A percentile compares a stretch with the other conserved stretches of the same genome.
phyloP scores from a whole-genome alignment of 148 eudicot species.

The Silene conica region DNA sequence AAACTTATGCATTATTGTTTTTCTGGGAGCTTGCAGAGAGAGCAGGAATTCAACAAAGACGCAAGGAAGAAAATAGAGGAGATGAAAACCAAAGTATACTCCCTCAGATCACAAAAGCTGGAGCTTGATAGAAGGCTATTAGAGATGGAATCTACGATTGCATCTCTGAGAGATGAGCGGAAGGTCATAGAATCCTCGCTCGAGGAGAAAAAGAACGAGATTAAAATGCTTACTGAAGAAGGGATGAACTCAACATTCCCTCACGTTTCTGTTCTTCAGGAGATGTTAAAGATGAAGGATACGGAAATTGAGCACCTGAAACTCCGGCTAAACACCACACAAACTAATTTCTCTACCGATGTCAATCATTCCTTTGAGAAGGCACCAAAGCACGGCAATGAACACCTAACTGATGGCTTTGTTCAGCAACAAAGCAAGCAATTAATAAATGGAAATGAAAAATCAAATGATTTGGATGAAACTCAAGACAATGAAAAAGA shows the following conservation, averaged over 20 bases:
- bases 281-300: conserved; percentile 39
- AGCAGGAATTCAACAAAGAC: conserved; percentile 50
- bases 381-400: too few relatives aligned
- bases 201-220: conserved; percentile 64
- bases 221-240: conserved; percentile 33
- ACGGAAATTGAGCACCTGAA: conserved; percentile 41
- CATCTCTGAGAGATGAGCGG: conserved; percentile 65
- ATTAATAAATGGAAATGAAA: not conserved
- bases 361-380: not conserved
- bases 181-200: conserved; percentile 47
- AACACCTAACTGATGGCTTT: not conserved
- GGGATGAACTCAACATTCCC: conserved; percentile 18
- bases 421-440: not conserved
- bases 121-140: conserved; percentile 40
- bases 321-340: conserved; percentile 24
- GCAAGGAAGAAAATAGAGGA: conserved; percentile 47
- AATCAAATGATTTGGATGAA: not conserved
- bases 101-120: conserved; percentile 47
- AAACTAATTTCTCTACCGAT: not conserved
- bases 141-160: conserved; percentile 66
- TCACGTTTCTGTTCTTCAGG: conserved; percentile 24
- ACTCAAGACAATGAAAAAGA: conserved; percentile 1
- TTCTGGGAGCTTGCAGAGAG: conserved; percentile 43
- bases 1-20: not conserved
- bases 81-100: conserved; percentile 48